These are phyloP conservation scores for Pisolithus marmoratus DNA, from an alignment of 768 basidiomycete genomes.

Conservation along the genomic window DNA sequence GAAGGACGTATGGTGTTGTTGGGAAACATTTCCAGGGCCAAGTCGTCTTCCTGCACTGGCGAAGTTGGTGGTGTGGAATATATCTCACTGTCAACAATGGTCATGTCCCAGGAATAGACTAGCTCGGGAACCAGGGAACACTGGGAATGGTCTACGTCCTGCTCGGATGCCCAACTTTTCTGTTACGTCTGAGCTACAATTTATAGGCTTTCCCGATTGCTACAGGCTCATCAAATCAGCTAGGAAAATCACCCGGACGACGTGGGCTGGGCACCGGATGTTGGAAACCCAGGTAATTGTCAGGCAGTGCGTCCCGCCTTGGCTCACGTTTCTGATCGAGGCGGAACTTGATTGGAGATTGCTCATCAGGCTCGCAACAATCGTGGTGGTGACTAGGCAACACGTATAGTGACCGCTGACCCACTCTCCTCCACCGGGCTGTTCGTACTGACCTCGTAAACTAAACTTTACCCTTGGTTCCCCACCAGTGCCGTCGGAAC, in stretches of 20 bases:
- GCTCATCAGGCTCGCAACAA: no score
- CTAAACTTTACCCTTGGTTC: no score
- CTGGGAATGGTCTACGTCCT: conserved; percentile 6
- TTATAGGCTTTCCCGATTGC: background rate
- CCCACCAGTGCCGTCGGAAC: no score
- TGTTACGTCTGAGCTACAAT: background rate
- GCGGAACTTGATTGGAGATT: background rate
- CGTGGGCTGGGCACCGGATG: conserved; percentile 3
- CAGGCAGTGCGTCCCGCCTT: background rate
- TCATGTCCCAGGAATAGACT: conserved; percentile 21
- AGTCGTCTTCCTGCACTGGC: conserved; percentile 20
- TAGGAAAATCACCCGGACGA: conserved; percentile 15
- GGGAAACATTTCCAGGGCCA: conserved; percentile 7
- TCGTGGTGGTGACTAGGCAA: no score
- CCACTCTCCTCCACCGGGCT: no score
- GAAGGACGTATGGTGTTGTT: conserved; percentile 30
- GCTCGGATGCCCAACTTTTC: background rate
- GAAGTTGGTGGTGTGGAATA: conserved; percentile 43
- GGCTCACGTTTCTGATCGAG: background rate
- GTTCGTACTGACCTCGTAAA: no score
- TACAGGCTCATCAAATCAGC: background rate
- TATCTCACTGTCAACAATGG: conserved; percentile 32
- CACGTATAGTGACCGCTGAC: no score
- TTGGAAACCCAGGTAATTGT: no score
- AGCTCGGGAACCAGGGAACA: conserved; percentile 3